Evolutionary conservation across 2,329 filamentous ascomycete species (phyloP).

Genomic region (Xylariaceae sp.): DNA sequence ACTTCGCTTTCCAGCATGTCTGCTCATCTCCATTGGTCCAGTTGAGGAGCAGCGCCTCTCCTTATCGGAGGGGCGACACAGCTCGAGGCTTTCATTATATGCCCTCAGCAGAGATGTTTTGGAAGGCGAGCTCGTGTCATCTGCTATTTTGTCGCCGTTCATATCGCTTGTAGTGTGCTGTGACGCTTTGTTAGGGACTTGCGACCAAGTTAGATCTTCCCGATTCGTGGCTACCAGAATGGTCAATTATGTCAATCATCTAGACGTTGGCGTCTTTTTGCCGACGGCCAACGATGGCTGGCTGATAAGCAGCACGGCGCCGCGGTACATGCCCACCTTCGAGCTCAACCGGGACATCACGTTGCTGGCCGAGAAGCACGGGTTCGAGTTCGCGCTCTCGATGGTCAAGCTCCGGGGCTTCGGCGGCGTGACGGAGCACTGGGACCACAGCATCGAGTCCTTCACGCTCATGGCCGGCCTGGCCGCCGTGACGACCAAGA

Average conservation of each 20-base stretch:
- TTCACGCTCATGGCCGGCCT: slow-evolving; percentile 22
- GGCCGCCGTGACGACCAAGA: slow-evolving; percentile 20
- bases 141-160: no score
- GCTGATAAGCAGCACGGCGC: slow-evolving; percentile 19
- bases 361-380: slow-evolving; percentile 17
- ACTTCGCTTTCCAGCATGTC: no score
- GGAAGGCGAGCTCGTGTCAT: no score
- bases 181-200: slow-evolving; percentile 1
- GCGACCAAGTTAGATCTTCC: background rate
- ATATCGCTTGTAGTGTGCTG: background rate
- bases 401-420: slow-evolving; percentile 21
- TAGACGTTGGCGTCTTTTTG: slow-evolving; percentile 13
- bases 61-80: no score
- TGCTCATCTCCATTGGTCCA: no score
- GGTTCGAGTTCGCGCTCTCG: slow-evolving; percentile 18
- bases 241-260: slow-evolving; percentile 1
- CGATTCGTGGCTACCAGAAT: background rate
- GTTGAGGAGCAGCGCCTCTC: no score
- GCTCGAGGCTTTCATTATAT: no score
- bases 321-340: slow-evolving; percentile 20
- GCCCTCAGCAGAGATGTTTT: no score
- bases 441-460: slow-evolving; percentile 23
- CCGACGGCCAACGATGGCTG: slow-evolving; percentile 21
- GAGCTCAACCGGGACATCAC: slow-evolving; percentile 18
- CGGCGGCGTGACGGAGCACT: slow-evolving; percentile 20